These are phyloP conservation scores for Juglanconis juglandina DNA, from an alignment of 2,329 filamentous ascomycete species.

Conservation along the genomic window DNA sequence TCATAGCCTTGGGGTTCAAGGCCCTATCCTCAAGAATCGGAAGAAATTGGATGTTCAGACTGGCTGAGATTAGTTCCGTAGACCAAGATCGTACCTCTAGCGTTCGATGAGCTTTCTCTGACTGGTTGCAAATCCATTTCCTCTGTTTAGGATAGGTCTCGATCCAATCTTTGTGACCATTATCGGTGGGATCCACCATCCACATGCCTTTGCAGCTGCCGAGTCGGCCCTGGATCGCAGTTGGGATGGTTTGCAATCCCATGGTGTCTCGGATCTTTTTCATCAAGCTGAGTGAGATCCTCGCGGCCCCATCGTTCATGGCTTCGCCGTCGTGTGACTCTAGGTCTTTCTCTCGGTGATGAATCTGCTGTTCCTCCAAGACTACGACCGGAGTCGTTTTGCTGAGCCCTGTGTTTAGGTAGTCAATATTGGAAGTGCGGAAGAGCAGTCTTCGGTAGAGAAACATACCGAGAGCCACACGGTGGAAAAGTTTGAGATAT, in stretches of 20 bases:
- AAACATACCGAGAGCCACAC: slow-evolving; percentile 49
- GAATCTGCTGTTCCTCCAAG: slow-evolving; percentile 46
- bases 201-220: slow-evolving; percentile 74
- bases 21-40: slow-evolving; percentile 63
- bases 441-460: too few relatives aligned
- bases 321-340: slow-evolving; percentile 37
- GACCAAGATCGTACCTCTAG: slow-evolving; percentile 60
- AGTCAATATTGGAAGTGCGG: not conserved
- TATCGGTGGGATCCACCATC: slow-evolving; percentile 55
- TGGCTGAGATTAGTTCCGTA: slow-evolving; percentile 44
- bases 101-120: slow-evolving; percentile 51
- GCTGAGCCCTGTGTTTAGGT: slow-evolving; percentile 42
- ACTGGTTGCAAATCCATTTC: slow-evolving; percentile 60
- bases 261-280: slow-evolving; percentile 47
- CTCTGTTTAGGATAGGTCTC: slow-evolving; percentile 62
- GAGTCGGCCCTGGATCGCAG: slow-evolving; percentile 66
- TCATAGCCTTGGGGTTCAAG: slow-evolving; percentile 40
- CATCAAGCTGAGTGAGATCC: slow-evolving; percentile 61
- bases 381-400: slow-evolving; percentile 45
- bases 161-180: slow-evolving; percentile 58
- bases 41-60: slow-evolving; percentile 66
- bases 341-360: slow-evolving; percentile 33
- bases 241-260: slow-evolving; percentile 51
- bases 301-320: slow-evolving; percentile 66
- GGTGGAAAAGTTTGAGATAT: slow-evolving; percentile 55